Evolutionary conservation across 805 yeast species (phyloP), one percentile per base, ranked within the genome.

Genomic region (Ogataea ganodermae): DNA sequence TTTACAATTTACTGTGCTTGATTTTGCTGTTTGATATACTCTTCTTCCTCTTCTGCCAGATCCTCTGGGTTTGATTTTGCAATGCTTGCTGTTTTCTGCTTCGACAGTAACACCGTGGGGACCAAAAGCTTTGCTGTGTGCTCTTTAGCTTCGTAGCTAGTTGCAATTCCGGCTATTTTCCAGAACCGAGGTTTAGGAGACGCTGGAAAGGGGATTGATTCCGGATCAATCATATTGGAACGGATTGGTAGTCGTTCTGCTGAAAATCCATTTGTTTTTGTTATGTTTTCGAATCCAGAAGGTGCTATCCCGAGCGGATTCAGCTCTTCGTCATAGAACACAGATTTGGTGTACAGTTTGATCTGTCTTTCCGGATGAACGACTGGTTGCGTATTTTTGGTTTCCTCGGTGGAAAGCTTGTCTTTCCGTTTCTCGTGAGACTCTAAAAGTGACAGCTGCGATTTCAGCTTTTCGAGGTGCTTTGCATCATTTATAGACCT

Each of bases 271-370:
- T 72, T 48, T 13, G 74, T 73, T 28, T 66, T 66, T 1, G 70
- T 65, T 3, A 66, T 28, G 31, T 61, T 63, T 35, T 54, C 55
- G 27, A 35, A 53, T 54, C 14, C 65, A 56, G 26, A 48, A 0
- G 86, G 86, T 0, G 82, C 78, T 40, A 58, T 63, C 0, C 89
- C 89, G 4, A 73, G 57, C 2, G 84, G 82, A 50, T 84, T 84
- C 68, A 85, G 74, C 51, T 83, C 87, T 4, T 84, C 81, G 55
- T 84, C 84, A 62, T 79, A 82, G 58, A 77, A 84, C 1, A 81
- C 69, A 6, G 87, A 81, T 31, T 71, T 65, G 23, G 54, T 57
- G 1, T 82, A 84, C 56, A 78, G 64, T 58, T 69, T 50, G 32
- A 43, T 27, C 31, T 41, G 54, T 27, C 59, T 56, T 32, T 36